These are phyloP conservation scores for Penicillium salamii DNA, from an alignment of 495 filamentous ascomycete species.

Conservation along the genomic window DNA sequence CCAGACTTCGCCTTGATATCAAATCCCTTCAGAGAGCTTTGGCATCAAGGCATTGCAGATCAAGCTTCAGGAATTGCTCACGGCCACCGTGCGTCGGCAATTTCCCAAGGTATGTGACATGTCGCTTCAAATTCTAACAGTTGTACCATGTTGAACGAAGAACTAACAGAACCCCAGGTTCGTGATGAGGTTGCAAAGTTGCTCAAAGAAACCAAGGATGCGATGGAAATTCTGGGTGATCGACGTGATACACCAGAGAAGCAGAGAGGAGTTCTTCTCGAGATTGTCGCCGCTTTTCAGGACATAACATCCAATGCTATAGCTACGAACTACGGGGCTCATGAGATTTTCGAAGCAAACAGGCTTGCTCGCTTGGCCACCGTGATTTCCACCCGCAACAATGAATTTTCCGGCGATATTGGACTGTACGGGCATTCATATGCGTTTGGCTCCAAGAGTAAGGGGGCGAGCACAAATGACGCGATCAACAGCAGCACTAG, in stretches of 20 bases:
- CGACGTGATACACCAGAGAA: slow-evolving; percentile 39
- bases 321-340: slow-evolving; percentile 39
- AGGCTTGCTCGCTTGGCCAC: slow-evolving; percentile 43
- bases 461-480: no score
- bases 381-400: slow-evolving; percentile 36
- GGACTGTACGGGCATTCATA: slow-evolving; percentile 32
- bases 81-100: slow-evolving; percentile 44
- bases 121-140: no score
- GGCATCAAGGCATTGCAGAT: slow-evolving; percentile 48
- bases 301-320: slow-evolving; percentile 35
- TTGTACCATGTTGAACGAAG: no score
- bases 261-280: slow-evolving; percentile 43
- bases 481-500: no score
- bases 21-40: slow-evolving; percentile 40
- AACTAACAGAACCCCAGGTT: slow-evolving; percentile 25
- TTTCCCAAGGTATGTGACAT: slow-evolving; percentile 50
- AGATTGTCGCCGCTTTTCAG: slow-evolving; percentile 43
- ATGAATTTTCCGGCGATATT: slow-evolving; percentile 41
- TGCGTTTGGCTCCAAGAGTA: background rate
- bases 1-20: slow-evolving; percentile 39
- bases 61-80: slow-evolving; percentile 30
- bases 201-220: slow-evolving; percentile 27
- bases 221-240: slow-evolving; percentile 42
- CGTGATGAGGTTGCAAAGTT: slow-evolving; percentile 42
- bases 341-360: slow-evolving; percentile 36